phyloP scores from a whole-genome alignment of 164 flowering plant species.

The Brasenia schreberi region DNA sequence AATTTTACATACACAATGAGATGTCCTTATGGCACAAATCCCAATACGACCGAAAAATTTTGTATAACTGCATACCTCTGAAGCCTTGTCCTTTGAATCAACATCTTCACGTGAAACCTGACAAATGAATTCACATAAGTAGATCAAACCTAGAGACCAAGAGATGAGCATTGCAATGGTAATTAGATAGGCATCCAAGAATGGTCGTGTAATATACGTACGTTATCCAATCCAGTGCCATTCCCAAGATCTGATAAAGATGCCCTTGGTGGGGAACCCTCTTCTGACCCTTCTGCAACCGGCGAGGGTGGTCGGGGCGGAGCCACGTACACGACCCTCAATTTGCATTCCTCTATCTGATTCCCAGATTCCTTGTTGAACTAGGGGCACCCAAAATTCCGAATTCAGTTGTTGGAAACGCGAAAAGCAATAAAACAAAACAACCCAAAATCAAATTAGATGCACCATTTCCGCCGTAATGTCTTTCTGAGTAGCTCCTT shows the following conservation, averaged over 20 bases:
- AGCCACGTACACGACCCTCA: constrained; percentile 73
- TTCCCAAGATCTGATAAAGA: constrained; percentile 36
- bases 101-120: background rate
- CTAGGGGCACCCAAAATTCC: constrained; percentile 14
- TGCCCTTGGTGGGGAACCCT: constrained; percentile 66
- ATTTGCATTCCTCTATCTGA: constrained; percentile 65
- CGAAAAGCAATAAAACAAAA: background rate
- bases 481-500: constrained; percentile 46
- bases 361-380: constrained; percentile 64
- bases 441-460: background rate
- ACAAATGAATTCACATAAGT: too few species aligned
- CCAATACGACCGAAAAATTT: background rate
- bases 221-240: background rate
- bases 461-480: constrained; percentile 64
- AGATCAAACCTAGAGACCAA: too few species aligned
- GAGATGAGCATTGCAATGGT: too few species aligned
- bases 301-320: constrained; percentile 80
- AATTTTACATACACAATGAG: too few species aligned
- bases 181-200: too few species aligned
- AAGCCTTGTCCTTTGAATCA: background rate
- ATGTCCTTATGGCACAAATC: background rate
- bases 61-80: background rate
- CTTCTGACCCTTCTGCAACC: constrained; percentile 89
- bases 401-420: background rate
- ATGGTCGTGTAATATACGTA: too few species aligned